Conservation (phyloP, 805 yeast species). For the Wickerhamomyces rabaulensis region DNA sequence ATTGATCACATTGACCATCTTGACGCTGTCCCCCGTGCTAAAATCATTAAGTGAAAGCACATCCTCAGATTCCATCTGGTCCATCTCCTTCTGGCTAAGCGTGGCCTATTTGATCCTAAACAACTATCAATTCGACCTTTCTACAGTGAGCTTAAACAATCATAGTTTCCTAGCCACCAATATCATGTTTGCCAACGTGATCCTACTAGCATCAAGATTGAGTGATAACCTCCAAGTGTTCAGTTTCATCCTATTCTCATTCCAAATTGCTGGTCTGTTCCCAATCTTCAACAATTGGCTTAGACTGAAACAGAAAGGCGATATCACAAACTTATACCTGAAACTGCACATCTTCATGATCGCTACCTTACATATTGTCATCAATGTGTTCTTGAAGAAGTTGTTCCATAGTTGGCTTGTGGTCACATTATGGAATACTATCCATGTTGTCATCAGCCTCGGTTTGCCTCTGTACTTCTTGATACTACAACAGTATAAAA, state of each 20-base stretch:
- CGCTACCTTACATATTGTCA: slow-evolving; percentile 12
- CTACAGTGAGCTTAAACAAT: slow-evolving; percentile 9
- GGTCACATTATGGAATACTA: slow-evolving; percentile 43
- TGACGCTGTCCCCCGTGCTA: slow-evolving; percentile 84
- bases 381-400: slow-evolving; percentile 28
- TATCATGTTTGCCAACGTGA: slow-evolving; percentile 76
- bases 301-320: neutral
- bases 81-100: slow-evolving; percentile 75
- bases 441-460: slow-evolving; percentile 44
- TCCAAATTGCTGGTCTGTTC: slow-evolving; percentile 64
- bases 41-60: slow-evolving; percentile 85
- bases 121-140: slow-evolving; percentile 57
- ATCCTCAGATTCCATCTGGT: slow-evolving; percentile 94
- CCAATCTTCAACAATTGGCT: slow-evolving; percentile 66
- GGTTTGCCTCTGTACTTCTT: slow-evolving; percentile 69
- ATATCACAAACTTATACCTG: neutral
- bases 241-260: slow-evolving; percentile 70
- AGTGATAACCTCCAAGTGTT: slow-evolving; percentile 71
- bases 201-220: slow-evolving; percentile 86
- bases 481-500: slow-evolving; percentile 70
- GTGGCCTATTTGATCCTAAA: slow-evolving; percentile 61
- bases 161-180: slow-evolving; percentile 70
- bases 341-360: slow-evolving; percentile 3
- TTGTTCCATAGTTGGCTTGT: slow-evolving; percentile 35
- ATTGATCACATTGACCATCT: slow-evolving; percentile 62